These are phyloP conservation scores for Beauveria asiatica DNA, from an alignment of 2,329 filamentous ascomycete species.

Conservation along the genomic window DNA sequence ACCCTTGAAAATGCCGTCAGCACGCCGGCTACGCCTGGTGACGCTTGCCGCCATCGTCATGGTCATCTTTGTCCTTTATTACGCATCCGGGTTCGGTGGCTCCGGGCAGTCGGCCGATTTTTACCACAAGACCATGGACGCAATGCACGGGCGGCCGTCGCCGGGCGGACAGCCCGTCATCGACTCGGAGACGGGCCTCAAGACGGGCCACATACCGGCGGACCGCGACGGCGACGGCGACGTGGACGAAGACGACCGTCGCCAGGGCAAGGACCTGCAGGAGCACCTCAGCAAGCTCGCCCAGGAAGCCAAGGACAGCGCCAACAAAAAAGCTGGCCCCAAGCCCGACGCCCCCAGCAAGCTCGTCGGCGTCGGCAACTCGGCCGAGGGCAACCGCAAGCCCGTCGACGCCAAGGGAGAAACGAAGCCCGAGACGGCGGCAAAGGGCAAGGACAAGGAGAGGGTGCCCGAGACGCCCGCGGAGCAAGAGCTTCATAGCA, in stretches of 20 bases:
- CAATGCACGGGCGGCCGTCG: conserved; percentile 33
- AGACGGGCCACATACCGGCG: conserved; percentile 31
- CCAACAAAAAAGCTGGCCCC: conserved; percentile 56
- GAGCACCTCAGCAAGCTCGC: conserved; percentile 60
- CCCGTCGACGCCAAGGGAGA: conserved; percentile 17
- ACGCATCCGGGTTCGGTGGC: conserved; percentile 48
- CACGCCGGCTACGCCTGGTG: conserved; percentile 60
- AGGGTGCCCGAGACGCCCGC: conserved; percentile 48
- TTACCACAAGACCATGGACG: conserved; percentile 51
- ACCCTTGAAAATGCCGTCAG: conserved; percentile 50
- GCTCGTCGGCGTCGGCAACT: conserved; percentile 51
- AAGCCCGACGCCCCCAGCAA: conserved; percentile 50
- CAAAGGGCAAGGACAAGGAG: conserved; percentile 14
- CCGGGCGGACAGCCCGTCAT: conserved; percentile 30
- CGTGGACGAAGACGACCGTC: conserved; percentile 47
- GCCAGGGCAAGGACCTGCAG: conserved; percentile 42
- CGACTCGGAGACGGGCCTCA: conserved; percentile 29
- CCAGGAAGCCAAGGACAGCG: conserved; percentile 57
- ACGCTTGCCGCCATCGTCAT: conserved; percentile 55
- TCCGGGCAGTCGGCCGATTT: conserved; percentile 44
- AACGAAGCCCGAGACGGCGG: neutral
- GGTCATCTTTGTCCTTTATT: conserved; percentile 63
- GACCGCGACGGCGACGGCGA: conserved; percentile 48
- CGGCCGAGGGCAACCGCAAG: conserved; percentile 42
- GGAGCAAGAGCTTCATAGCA: conserved; percentile 63